Base-by-base conservation (phyloP, 164 flowering plant species). In the Warburgia ugandensis region DNA sequence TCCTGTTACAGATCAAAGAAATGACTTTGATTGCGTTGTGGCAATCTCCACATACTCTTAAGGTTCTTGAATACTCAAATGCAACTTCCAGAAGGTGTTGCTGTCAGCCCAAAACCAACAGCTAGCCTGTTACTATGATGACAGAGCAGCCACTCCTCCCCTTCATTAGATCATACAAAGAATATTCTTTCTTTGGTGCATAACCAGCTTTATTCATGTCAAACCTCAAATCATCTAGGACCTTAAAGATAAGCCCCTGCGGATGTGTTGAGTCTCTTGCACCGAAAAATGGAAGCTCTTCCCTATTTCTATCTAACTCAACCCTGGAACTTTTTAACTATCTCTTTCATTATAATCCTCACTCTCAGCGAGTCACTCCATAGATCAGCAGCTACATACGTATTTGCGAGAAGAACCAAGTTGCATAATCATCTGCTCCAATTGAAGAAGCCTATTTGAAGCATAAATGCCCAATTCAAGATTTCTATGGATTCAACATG, bases 61-160 rank as follows among this genome's bases (percentile, higher is more conserved):
- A 58, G 62, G 40, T 58, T 58, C 39, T 58, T 58, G 30, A 49
- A 49, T 21, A 58, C 32, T 27, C 50, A 25, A 21, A 58, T 33
- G 7, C 52, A 49, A 20, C 35, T 8, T 19, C 29, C 50, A 35
- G n/a, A 8, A 1, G 56, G 21, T 10, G 50, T 51, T 7, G 50
- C 13, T 21, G 51, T 59, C 35, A 50, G 40, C 16, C 62, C 56
- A 17, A 49, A 58, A 5, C 21, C 50, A 26, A 59, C 44, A 6
- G 63, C 56, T 21, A 59, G 31, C 45, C 48, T 59, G 22, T 59
- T 56, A 33, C 63, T 59, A 26, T 59, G 63, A 30, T 59, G 25
- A 51, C 19, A 25, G 3, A 51, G 43, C 30, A 30, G n/a, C 43
- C 30, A 26, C 47, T 58, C 55, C 33, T 46, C 47, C 36, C 43